Evolutionary conservation across 768 basidiomycete genomes (phyloP).

Genomic region (Leucocoprinus leucothites): DNA sequence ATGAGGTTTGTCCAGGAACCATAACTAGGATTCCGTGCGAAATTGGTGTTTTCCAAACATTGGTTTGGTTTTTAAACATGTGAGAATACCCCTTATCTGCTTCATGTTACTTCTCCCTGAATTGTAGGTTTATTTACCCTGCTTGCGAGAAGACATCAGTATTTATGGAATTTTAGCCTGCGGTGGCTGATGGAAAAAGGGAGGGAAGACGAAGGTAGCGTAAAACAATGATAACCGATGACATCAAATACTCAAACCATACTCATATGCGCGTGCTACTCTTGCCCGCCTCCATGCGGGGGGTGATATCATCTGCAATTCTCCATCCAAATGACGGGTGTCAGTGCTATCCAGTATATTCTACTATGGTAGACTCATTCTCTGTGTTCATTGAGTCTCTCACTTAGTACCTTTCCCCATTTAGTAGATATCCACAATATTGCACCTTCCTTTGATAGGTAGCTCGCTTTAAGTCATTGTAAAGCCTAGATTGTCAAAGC

Average conservation of each 20-base stretch:
- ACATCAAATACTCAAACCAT: no score
- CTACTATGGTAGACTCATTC: conserved; percentile 31
- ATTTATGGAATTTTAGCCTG: conserved; percentile 21
- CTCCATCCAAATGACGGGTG: conserved; percentile 60
- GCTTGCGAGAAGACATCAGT: background rate
- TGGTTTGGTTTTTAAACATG: no score
- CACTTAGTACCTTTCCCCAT: no score
- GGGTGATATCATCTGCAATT: conserved; percentile 48
- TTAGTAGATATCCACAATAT: conserved; percentile 35
- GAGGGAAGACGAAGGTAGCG: conserved; percentile 40
- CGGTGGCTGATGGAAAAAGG: conserved; percentile 55
- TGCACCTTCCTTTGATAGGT: conserved; percentile 1
- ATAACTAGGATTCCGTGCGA: no score
- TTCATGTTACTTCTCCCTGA: conserved; percentile 52
- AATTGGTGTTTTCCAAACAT: no score
- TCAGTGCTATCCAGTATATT: conserved; percentile 55
- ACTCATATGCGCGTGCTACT: conserved; percentile 25
- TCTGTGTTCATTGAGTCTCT: background rate
- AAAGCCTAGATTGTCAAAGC: conserved; percentile 31
- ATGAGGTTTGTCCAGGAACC: no score
- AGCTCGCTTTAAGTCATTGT: no score
- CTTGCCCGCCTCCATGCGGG: conserved; percentile 53
- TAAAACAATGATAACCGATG: no score
- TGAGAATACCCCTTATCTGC: conserved; percentile 43
- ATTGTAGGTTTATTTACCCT: conserved; percentile 27